Evolutionary conservation across 2,329 filamentous ascomycete species (phyloP).

Genomic region (Diaporthe sp.): DNA sequence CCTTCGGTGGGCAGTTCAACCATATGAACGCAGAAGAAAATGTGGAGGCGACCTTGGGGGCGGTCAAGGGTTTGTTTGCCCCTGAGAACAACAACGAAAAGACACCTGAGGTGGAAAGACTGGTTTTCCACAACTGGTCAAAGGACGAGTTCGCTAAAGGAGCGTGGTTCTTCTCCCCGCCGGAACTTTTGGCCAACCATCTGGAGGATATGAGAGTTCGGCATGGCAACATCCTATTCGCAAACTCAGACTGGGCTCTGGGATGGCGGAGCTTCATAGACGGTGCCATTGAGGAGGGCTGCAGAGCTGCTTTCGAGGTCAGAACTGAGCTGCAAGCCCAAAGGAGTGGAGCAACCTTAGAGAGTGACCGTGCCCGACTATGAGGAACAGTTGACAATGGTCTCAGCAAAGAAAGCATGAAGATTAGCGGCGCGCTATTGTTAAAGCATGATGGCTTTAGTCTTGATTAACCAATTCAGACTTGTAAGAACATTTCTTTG

Average conservation of each 20-base stretch:
- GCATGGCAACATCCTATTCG: slow-evolving; percentile 58
- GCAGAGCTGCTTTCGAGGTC: slow-evolving; percentile 6
- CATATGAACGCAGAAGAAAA: neutral
- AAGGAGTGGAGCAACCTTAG: neutral
- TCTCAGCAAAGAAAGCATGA: neutral
- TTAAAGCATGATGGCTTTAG: neutral
- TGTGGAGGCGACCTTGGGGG: neutral
- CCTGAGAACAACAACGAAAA: neutral
- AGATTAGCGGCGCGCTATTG: neutral
- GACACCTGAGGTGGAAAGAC: neutral
- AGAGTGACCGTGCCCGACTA: neutral
- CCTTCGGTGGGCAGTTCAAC: neutral
- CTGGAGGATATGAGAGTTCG: slow-evolving; percentile 31
- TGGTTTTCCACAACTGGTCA: slow-evolving; percentile 8
- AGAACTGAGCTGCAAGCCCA: neutral
- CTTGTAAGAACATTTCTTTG: neutral
- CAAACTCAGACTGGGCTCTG: slow-evolving; percentile 59
- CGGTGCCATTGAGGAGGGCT: slow-evolving; percentile 43
- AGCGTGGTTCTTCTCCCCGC: neutral
- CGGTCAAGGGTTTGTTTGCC: neutral
- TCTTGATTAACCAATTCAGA: neutral
- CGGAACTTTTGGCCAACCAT: neutral
- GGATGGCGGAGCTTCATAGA: slow-evolving; percentile 63
- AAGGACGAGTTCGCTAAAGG: slow-evolving; percentile 33
- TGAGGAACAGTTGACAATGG: neutral